These are phyloP conservation scores for Candolleomyces aberdarensis DNA, from an alignment of 768 basidiomycete species.

Conservation along the genomic window DNA sequence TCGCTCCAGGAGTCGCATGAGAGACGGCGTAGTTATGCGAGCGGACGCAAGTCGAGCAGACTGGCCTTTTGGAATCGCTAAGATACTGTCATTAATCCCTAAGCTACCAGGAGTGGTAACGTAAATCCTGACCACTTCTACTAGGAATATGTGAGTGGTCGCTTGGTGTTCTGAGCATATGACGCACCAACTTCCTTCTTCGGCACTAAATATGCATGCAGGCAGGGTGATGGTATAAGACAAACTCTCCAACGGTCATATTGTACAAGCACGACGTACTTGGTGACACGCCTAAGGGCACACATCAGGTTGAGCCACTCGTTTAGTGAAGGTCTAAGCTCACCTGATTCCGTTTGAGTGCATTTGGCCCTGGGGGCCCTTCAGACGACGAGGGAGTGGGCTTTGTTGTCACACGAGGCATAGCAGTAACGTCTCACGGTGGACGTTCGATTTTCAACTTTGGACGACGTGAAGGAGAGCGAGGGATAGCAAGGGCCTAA, in stretches of 20 bases:
- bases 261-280: slow-evolving; percentile 25
- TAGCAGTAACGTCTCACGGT: too few species aligned
- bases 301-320: background rate
- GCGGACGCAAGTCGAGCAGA: slow-evolving; percentile 70
- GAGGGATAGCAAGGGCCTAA: too few species aligned
- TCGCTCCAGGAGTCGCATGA: slow-evolving; percentile 56
- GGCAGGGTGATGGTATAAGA: too few species aligned
- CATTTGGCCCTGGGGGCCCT: slow-evolving; percentile 28
- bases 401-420: too few species aligned
- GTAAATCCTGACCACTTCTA: slow-evolving; percentile 55
- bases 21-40: slow-evolving; percentile 68
- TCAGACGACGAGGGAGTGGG: too few species aligned
- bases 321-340: slow-evolving; percentile 10
- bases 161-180: background rate
- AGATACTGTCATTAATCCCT: slow-evolving; percentile 2
- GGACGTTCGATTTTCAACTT: too few species aligned
- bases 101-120: background rate
- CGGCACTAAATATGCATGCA: slow-evolving; percentile 46
- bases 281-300: slow-evolving; percentile 51
- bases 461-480: too few species aligned
- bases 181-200: slow-evolving; percentile 64
- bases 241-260: slow-evolving; percentile 10
- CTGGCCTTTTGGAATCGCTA: slow-evolving; percentile 71
- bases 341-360: slow-evolving; percentile 53
- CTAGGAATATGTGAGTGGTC: background rate